Evolutionary conservation across 1,284 basidiomycete species (phyloP).

Genomic region (Trichosporon coremiiforme): DNA sequence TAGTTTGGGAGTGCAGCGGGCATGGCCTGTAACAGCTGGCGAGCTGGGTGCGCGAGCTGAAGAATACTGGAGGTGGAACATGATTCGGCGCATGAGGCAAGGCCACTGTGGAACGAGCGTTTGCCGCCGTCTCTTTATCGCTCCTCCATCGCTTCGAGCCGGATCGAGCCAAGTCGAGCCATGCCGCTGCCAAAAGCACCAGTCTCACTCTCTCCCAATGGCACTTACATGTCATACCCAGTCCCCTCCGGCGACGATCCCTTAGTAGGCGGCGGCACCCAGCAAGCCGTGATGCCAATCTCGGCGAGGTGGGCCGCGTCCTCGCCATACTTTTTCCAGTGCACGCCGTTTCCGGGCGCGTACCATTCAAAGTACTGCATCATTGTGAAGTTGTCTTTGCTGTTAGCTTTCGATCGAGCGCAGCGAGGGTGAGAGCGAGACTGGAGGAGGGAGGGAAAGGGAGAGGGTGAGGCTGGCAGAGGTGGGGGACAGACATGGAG

Average conservation of each 20-base stretch:
- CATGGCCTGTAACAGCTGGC: background rate
- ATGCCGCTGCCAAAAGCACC: too few species aligned
- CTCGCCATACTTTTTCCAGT: constrained; percentile 74
- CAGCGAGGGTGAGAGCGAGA: background rate
- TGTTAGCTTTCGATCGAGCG: constrained; percentile 4
- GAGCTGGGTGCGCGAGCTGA: too few species aligned
- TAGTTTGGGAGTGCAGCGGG: background rate
- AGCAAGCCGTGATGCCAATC: constrained; percentile 82
- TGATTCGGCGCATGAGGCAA: too few species aligned
- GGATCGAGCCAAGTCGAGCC: background rate
- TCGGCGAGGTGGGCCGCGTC: constrained; percentile 70
- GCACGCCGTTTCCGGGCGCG: constrained; percentile 42
- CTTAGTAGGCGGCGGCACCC: constrained; percentile 59
- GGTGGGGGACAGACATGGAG: too few species aligned
- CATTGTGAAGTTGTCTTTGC: constrained; percentile 51
- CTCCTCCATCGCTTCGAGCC: background rate
- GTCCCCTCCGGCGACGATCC: constrained; percentile 51
- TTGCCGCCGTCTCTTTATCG: too few species aligned
- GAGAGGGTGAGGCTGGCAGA: too few species aligned
- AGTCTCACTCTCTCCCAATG: too few species aligned
- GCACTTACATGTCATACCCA: constrained; percentile 54
- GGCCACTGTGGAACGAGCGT: too few species aligned
- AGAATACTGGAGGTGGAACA: too few species aligned
- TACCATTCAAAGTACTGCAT: constrained; percentile 55
- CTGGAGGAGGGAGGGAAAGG: background rate